Evolutionary conservation across 768 basidiomycete species (phyloP).

Genomic region (Lactarius sp.): DNA sequence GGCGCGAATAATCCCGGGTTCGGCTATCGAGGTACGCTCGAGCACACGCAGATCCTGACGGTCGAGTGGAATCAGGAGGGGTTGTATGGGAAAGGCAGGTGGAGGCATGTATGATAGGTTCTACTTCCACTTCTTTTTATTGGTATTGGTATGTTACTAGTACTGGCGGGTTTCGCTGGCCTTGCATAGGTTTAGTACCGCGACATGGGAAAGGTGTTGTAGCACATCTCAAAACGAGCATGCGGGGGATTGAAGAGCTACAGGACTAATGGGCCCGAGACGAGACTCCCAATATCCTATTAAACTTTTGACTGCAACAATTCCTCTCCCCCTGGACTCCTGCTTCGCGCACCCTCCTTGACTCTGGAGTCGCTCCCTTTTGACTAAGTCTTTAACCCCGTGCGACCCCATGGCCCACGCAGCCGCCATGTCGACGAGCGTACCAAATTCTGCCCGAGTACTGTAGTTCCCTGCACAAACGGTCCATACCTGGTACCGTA

Average conservation of each 20-base stretch:
- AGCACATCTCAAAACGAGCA: constrained; percentile 1
- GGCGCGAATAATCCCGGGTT: too few relatives aligned
- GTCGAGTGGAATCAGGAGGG: too few relatives aligned
- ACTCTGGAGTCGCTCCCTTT: not conserved
- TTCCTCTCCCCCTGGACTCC: not conserved
- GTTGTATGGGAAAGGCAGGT: too few relatives aligned
- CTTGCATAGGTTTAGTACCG: not conserved
- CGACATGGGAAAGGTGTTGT: not conserved
- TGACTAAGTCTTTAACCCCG: not conserved
- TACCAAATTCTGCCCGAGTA: constrained; percentile 54
- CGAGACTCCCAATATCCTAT: not conserved
- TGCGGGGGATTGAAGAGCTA: not conserved
- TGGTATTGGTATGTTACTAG: not conserved
- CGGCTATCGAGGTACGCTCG: too few relatives aligned
- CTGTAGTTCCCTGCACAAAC: constrained; percentile 76
- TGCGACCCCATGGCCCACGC: constrained; percentile 37
- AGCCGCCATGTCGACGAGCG: constrained; percentile 47
- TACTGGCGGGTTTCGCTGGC: not conserved
- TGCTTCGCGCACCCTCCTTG: not conserved
- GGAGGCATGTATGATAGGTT: too few relatives aligned
- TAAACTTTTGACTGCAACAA: constrained; percentile 9
- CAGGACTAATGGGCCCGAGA: not conserved
- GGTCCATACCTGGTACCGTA: constrained; percentile 84
- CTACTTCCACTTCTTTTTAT: not conserved
- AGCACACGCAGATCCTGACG: too few relatives aligned